Evolutionary conservation across 2,329 filamentous ascomycete species (phyloP).

Genomic region (Arthrobotrys sphaeroides): DNA sequence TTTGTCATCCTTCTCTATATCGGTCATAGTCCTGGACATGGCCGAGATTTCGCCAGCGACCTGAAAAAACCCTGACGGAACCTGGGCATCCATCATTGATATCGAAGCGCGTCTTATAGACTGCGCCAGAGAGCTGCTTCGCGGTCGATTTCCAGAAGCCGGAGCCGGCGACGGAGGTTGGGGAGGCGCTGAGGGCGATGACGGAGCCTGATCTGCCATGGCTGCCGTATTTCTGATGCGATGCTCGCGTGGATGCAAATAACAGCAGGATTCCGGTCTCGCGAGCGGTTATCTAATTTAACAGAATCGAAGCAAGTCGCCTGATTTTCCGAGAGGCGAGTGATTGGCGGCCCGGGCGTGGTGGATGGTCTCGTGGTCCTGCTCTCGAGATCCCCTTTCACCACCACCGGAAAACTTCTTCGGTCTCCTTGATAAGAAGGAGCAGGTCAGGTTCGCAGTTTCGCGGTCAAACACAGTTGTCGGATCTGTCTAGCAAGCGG

Average conservation of each 20-base stretch:
- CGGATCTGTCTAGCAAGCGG: conserved; percentile 6
- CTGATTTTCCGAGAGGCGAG: conserved; percentile 43
- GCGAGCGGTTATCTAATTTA: conserved; percentile 39
- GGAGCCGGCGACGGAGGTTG: conserved; percentile 1
- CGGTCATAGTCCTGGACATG: conserved; percentile 46
- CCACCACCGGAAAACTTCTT: too few relatives aligned
- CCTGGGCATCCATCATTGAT: conserved; percentile 41
- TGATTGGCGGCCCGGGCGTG: conserved; percentile 26
- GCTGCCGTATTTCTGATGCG: conserved; percentile 3
- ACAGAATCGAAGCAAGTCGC: conserved; percentile 14
- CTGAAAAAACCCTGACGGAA: conserved; percentile 48
- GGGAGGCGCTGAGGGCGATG: conserved; percentile 17
- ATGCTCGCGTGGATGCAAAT: conserved; percentile 29
- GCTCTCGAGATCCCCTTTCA: conserved; percentile 32
- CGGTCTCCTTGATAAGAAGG: too few relatives aligned
- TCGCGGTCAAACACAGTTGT: neutral
- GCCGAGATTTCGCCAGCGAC: conserved; percentile 54
- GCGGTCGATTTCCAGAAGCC: conserved; percentile 24
- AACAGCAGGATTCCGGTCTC: neutral
- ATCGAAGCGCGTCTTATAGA: conserved; percentile 42
- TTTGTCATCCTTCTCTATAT: conserved; percentile 49
- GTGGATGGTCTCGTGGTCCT: conserved; percentile 47
- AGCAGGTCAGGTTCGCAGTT: neutral
- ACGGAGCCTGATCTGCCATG: conserved; percentile 41
- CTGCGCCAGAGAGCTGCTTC: conserved; percentile 44